phyloP scores from a whole-genome alignment of 2,329 filamentous ascomycete species.

The Coniochaeta sp. region DNA sequence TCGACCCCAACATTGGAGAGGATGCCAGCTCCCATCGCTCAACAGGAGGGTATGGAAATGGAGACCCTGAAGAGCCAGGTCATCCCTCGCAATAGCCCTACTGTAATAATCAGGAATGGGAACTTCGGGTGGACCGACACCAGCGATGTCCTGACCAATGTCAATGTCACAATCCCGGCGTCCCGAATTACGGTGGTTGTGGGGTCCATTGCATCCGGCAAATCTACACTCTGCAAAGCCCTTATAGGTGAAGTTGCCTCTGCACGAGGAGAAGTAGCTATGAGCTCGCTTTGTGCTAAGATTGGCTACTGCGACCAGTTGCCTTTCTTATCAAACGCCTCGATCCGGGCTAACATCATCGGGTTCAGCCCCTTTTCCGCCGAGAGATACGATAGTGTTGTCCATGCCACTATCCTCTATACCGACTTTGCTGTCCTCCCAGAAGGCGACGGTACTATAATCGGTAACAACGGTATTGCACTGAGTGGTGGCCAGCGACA shows the following conservation, averaged over 20 bases:
- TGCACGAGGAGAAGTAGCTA: slow-evolving; percentile 11
- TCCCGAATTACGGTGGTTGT: slow-evolving; percentile 17
- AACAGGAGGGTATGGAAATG: no score
- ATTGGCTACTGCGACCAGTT: slow-evolving; percentile 25
- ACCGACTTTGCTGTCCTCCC: slow-evolving; percentile 24
- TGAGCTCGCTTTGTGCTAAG: not conserved
- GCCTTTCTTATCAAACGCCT: slow-evolving; percentile 23
- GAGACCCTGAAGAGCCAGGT: no score
- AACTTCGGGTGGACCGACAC: not conserved
- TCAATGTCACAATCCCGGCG: slow-evolving; percentile 4
- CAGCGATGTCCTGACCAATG: not conserved
- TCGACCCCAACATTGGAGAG: no score
- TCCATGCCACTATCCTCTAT: slow-evolving; percentile 27
- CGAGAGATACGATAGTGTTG: slow-evolving; percentile 19
- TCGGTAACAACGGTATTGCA: slow-evolving; percentile 34
- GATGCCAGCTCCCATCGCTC: no score
- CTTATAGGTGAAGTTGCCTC: slow-evolving; percentile 19
- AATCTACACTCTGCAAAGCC: slow-evolving; percentile 23
- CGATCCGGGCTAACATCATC: slow-evolving; percentile 24
- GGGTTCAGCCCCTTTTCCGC: slow-evolving; percentile 17
- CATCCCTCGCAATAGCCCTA: no score
- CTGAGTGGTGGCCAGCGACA: slow-evolving; percentile 38
- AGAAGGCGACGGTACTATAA: slow-evolving; percentile 25
- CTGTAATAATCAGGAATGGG: not conserved
- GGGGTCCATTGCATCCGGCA: slow-evolving; percentile 27